phyloP scores from a whole-genome alignment of 257 asterid genomes.

The Cynanchum wilfordii region DNA sequence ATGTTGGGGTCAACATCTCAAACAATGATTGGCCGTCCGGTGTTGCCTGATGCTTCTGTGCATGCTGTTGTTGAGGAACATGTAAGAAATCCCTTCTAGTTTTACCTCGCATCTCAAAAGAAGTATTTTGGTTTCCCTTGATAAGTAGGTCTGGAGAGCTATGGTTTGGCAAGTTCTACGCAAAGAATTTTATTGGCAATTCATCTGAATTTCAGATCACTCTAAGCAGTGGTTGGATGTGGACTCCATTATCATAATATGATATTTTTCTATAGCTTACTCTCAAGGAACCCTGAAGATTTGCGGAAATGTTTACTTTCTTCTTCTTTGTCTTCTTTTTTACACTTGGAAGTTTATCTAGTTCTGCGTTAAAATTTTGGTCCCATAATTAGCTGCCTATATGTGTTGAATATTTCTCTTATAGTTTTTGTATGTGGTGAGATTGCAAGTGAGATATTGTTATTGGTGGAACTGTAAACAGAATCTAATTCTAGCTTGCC shows the following conservation, averaged over 20 bases:
- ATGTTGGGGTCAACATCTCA: constrained; percentile 73
- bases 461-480: too few relatives aligned
- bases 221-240: not conserved
- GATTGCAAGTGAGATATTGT: not conserved
- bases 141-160: not conserved
- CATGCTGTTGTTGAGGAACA: constrained; percentile 98
- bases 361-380: not conserved
- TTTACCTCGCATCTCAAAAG: not conserved
- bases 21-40: constrained; percentile 85
- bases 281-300: not conserved
- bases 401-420: not conserved
- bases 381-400: not conserved
- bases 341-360: not conserved
- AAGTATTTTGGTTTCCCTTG: not conserved
- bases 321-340: not conserved
- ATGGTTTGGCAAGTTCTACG: not conserved
- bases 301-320: not conserved
- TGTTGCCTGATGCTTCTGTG: constrained; percentile 87
- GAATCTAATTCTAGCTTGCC: not conserved
- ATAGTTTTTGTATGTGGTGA: constrained; percentile 2
- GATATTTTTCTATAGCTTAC: not conserved
- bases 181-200: not conserved
- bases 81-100: constrained; percentile 39
- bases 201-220: not conserved
- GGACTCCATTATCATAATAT: not conserved